Evolutionary conservation across 805 yeast species (phyloP).

Genomic region (Ogataea nitratoaversa): DNA sequence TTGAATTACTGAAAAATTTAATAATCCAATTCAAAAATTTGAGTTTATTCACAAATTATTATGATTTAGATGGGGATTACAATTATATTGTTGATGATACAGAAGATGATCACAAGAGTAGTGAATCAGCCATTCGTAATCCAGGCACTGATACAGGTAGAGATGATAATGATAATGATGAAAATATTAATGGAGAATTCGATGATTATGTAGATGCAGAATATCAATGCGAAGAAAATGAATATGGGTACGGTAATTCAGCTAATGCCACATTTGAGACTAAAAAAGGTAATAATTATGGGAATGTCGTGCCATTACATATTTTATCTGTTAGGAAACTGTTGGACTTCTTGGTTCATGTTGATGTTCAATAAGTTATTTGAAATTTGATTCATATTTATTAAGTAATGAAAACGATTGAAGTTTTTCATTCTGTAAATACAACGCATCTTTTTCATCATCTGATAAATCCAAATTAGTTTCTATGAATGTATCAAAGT

Average conservation of each 20-base stretch:
- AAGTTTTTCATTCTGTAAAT: not conserved
- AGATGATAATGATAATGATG: conserved; percentile 24
- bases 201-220: conserved; percentile 3
- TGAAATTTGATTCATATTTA: not conserved
- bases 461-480: too few species aligned
- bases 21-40: conserved; percentile 57
- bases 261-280: not conserved
- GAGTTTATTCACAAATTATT: conserved; percentile 34
- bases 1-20: conserved; percentile 49
- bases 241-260: conserved; percentile 7
- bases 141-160: too few species aligned
- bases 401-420: not conserved
- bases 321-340: conserved; percentile 62
- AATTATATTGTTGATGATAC: conserved; percentile 17
- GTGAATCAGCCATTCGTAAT: too few species aligned
- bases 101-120: too few species aligned
- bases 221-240: not conserved
- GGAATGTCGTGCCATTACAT: conserved; percentile 66
- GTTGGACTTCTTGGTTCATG: conserved; percentile 54
- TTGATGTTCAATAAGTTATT: conserved; percentile 43
- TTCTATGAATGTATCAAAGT: too few species aligned
- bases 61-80: conserved; percentile 3
- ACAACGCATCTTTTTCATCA: not conserved
- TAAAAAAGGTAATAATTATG: conserved; percentile 2
- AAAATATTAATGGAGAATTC: conserved; percentile 7